Conservation (phyloP, 805 yeast species). For the Starmerella apicola region DNA sequence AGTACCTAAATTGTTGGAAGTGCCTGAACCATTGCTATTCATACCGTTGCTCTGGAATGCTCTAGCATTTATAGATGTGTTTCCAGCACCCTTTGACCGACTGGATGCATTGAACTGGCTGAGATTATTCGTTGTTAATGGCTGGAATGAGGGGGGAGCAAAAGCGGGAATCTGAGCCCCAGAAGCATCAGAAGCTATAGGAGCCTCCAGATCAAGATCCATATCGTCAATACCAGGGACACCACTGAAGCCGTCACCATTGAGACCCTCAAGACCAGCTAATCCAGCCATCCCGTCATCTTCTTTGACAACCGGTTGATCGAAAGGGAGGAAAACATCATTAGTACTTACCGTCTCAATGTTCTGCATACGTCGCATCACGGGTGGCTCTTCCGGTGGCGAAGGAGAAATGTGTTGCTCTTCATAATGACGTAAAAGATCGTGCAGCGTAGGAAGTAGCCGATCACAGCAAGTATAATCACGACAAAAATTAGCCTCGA, state of each 20-base stretch:
- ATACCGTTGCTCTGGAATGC: no score
- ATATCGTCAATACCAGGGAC: neutral
- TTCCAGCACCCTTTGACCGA: neutral
- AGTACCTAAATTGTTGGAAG: neutral
- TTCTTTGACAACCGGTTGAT: constrained; percentile 4
- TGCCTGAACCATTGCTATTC: neutral
- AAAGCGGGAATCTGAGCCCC: constrained; percentile 8
- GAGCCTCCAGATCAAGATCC: constrained; percentile 1
- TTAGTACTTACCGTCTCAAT: constrained; percentile 87
- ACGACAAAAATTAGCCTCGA: constrained; percentile 92
- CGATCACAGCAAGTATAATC: constrained; percentile 96
- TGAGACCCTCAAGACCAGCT: neutral
- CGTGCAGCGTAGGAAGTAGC: constrained; percentile 83
- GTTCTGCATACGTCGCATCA: constrained; percentile 33
- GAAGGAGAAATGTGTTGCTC: constrained; percentile 75
- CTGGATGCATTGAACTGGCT: neutral
- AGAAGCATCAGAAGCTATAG: neutral
- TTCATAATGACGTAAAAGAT: constrained; percentile 84
- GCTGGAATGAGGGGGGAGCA: constrained; percentile 20
- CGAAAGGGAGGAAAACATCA: constrained; percentile 60
- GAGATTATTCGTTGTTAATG: constrained; percentile 1
- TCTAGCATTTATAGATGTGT: no score
- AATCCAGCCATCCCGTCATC: constrained; percentile 1
- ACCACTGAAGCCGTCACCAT: neutral
- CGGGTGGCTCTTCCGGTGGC: constrained; percentile 33